A percentile compares a stretch with the other conserved stretches of the same genome.
phyloP scores from a whole-genome alignment of 2,329 filamentous ascomycete genomes.

The Pseudogymnoascus sp. region DNA sequence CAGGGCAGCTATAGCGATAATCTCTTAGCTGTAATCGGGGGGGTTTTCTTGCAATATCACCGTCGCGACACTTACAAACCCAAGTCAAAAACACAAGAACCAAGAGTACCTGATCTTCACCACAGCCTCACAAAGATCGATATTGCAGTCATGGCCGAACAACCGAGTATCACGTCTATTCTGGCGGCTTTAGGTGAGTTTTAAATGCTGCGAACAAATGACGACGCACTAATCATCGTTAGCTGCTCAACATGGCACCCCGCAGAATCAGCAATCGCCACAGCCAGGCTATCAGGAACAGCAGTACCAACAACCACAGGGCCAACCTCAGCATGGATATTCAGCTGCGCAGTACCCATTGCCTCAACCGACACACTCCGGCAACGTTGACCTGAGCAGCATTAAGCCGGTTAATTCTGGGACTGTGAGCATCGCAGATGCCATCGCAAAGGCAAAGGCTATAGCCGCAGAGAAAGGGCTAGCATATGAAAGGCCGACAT shows the following conservation, averaged over 20 bases:
- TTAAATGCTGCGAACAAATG: neutral
- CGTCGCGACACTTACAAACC: neutral
- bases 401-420: constrained; percentile 75
- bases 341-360: constrained; percentile 32
- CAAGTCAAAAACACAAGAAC: neutral
- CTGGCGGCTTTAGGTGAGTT: constrained; percentile 41
- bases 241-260: constrained; percentile 16
- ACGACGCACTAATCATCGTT: neutral
- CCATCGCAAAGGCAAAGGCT: constrained; percentile 75
- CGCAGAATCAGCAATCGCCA: constrained; percentile 31
- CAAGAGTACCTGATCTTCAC: neutral
- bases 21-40: neutral
- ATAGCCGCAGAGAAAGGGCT: constrained; percentile 75
- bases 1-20: neutral
- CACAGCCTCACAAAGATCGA: neutral
- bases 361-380: constrained; percentile 57
- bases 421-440: constrained; percentile 75
- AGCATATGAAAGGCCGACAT: constrained; percentile 49
- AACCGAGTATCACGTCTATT: constrained; percentile 42
- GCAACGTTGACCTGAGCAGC: constrained; percentile 70
- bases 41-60: neutral
- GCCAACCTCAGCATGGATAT: constrained; percentile 35
- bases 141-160: constrained; percentile 34
- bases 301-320: constrained; percentile 33
- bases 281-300: constrained; percentile 28